Evolutionary conservation across 1,284 basidiomycete genomes (phyloP).

Genomic region (Mycena sp.): DNA sequence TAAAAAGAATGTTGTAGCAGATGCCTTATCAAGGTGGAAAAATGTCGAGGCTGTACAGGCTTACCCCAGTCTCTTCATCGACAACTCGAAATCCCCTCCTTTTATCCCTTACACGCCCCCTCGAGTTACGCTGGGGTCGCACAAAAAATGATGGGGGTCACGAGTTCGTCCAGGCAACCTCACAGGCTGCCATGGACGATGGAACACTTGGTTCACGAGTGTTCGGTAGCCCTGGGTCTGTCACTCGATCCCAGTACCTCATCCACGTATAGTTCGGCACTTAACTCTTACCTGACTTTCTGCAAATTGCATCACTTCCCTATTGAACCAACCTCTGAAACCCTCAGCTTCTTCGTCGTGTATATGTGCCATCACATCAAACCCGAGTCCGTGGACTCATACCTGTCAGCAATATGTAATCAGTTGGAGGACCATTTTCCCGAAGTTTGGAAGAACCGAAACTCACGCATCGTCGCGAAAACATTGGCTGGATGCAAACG

Average conservation of each 20-base stretch:
- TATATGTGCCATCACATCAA: constrained; percentile 52
- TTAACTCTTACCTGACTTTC: constrained; percentile 52
- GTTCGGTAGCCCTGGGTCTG: constrained; percentile 43
- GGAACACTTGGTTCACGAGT: constrained; percentile 43
- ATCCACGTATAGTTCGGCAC: constrained; percentile 32
- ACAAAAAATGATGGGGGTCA: constrained; percentile 32
- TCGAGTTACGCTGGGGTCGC: constrained; percentile 39
- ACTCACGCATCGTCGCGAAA: constrained; percentile 30
- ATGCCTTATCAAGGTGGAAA: constrained; percentile 15
- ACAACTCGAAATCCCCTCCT: not conserved
- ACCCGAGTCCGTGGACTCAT: constrained; percentile 46
- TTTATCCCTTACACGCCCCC: constrained; percentile 40
- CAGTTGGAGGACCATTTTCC: constrained; percentile 49
- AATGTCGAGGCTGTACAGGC: constrained; percentile 16
- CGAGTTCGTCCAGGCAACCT: constrained; percentile 27
- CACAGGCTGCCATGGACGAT: constrained; percentile 38
- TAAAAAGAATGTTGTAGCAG: constrained; percentile 19
- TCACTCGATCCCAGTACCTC: constrained; percentile 38
- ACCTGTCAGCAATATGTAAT: constrained; percentile 53
- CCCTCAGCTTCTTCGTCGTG: constrained; percentile 45
- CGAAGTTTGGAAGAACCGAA: constrained; percentile 36
- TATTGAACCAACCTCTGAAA: constrained; percentile 45
- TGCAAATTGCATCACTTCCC: constrained; percentile 43
- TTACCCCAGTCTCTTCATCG: constrained; percentile 28
- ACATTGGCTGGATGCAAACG: constrained; percentile 45